Percentiles rank a stretch among this genome's conserved stretches.
phyloP scores from a whole-genome alignment of 2,329 filamentous ascomycete species.

The Fusarium neocosmosporiellum region DNA sequence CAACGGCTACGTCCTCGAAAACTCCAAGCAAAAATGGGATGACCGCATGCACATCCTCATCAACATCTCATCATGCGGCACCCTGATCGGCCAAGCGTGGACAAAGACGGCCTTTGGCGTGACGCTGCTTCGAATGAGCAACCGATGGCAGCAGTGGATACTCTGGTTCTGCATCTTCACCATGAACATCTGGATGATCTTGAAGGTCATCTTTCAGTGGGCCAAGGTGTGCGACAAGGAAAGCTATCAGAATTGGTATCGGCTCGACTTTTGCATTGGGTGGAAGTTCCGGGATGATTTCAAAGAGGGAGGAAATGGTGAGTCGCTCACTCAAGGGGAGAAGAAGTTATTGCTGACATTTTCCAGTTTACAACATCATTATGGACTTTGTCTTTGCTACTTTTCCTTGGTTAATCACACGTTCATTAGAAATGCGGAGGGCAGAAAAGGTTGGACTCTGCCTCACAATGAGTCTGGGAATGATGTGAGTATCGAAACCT shows the following conservation, averaged over 20 bases:
- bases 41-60: constrained; percentile 65
- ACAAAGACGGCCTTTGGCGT: constrained; percentile 54
- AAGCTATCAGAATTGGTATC: constrained; percentile 59
- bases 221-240: constrained; percentile 56
- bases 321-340: constrained; percentile 16
- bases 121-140: constrained; percentile 55
- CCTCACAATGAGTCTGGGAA: constrained; percentile 62
- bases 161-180: constrained; percentile 61
- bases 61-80: constrained; percentile 54
- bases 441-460: constrained; percentile 63
- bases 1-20: constrained; percentile 57
- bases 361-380: constrained; percentile 62
- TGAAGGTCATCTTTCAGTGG: constrained; percentile 62
- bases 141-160: constrained; percentile 54
- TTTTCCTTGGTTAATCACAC: constrained; percentile 63
- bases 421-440: constrained; percentile 58
- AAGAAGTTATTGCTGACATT: neutral
- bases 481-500: constrained; percentile 48
- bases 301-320: constrained; percentile 63
- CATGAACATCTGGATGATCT: constrained; percentile 61
- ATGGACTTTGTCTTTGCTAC: constrained; percentile 64
- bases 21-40: constrained; percentile 57
- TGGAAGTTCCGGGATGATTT: constrained; percentile 54
- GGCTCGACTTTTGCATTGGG: constrained; percentile 58
- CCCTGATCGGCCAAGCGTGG: constrained; percentile 49